Conservation (phyloP, 768 basidiomycete species). For the Lactarius hengduanensis region DNA sequence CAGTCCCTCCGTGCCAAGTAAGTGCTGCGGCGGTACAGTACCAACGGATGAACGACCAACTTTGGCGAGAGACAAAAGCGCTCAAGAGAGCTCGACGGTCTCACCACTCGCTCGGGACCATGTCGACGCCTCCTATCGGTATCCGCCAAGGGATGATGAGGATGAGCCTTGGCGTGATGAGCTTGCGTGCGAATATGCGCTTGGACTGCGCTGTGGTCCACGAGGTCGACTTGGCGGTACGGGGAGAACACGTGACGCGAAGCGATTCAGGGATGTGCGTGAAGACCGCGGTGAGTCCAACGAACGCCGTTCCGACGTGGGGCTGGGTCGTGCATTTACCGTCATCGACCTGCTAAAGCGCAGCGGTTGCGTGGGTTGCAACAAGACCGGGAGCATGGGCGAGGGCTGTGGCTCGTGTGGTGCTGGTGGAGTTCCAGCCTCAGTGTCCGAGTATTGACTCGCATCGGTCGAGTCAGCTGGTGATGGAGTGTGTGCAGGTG, state of each 20-base stretch:
- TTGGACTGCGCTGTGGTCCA: not conserved
- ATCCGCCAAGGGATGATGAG: conserved; percentile 1
- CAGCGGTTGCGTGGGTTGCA: conserved; percentile 3
- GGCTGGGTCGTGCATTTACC: not conserved
- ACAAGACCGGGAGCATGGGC: not conserved
- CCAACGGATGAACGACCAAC: not conserved
- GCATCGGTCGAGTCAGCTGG: conserved; percentile 12
- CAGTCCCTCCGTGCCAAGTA: not conserved
- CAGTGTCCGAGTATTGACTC: conserved; percentile 20
- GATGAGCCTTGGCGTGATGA: not conserved
- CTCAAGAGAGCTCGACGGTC: not conserved
- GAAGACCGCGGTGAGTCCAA: not conserved
- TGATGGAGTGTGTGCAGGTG: not conserved
- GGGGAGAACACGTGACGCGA: not conserved
- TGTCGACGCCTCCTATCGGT: conserved; percentile 1
- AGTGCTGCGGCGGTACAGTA: not conserved
- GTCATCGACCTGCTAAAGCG: not conserved
- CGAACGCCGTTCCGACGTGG: not conserved
- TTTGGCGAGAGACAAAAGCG: not conserved
- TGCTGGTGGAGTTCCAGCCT: not conserved
- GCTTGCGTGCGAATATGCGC: not conserved
- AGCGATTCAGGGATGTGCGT: too few species aligned
- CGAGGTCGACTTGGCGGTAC: not conserved
- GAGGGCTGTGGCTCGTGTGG: not conserved
- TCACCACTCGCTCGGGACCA: not conserved